These are phyloP conservation scores for Xylaria hypoxylon DNA, from an alignment of 2,329 filamentous ascomycete species.

Conservation along the genomic window DNA sequence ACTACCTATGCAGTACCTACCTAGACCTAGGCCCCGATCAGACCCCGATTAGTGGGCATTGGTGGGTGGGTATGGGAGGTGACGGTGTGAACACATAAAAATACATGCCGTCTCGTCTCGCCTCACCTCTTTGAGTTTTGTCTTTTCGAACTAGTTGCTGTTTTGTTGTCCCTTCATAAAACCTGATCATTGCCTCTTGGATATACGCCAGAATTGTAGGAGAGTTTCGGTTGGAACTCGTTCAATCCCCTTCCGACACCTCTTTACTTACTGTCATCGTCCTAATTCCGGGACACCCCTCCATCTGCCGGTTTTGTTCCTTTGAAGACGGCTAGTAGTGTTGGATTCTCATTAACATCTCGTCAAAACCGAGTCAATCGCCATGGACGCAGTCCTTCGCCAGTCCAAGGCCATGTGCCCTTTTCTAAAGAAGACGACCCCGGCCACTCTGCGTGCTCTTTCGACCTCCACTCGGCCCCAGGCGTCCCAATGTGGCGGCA, in stretches of 20 bases:
- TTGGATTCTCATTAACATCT: not conserved
- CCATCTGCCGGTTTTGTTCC: not conserved
- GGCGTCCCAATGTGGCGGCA: constrained; percentile 82
- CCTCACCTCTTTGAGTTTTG: constrained; percentile 24
- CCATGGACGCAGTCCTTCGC: constrained; percentile 93
- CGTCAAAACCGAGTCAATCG: constrained; percentile 44
- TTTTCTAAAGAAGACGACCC: constrained; percentile 94
- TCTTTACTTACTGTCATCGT: constrained; percentile 9
- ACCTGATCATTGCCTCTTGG: constrained; percentile 6
- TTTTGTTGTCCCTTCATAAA: not conserved
- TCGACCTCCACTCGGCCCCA: constrained; percentile 77
- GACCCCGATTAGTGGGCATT: constrained; percentile 18
- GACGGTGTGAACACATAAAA: constrained; percentile 28
- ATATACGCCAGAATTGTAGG: constrained; percentile 5
- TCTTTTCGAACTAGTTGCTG: not conserved
- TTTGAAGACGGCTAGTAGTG: not conserved
- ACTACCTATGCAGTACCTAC: too few species aligned
- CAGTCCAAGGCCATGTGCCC: constrained; percentile 98
- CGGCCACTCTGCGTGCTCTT: constrained; percentile 89
- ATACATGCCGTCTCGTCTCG: constrained; percentile 19
- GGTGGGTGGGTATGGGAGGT: not conserved
- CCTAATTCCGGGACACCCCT: not conserved
- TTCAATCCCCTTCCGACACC: constrained; percentile 14
- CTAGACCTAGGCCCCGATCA: not conserved
- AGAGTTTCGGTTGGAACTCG: constrained; percentile 18